A percentile compares a stretch with the other conserved stretches of the same genome.
Conservation (phyloP, 352 stramenopile genomes). For the Hyaloperonospora brassicae region DNA sequence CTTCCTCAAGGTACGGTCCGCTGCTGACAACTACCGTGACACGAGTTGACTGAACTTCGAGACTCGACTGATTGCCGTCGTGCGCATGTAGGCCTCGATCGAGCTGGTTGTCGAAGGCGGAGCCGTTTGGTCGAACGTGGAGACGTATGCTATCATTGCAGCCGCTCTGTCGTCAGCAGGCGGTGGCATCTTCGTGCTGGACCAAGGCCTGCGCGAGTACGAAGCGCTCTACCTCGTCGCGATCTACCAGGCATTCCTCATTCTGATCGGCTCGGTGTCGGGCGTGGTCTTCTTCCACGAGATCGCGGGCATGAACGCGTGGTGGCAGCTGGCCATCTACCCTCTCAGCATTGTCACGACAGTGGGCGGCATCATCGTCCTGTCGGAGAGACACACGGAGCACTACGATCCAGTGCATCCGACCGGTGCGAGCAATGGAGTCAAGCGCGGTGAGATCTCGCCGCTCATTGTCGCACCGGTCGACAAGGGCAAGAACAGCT, state of each 20-base stretch:
- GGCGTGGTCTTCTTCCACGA: conserved; percentile 86
- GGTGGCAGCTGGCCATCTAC: conserved; percentile 75
- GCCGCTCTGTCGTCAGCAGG: conserved; percentile 56
- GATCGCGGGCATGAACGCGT: conserved; percentile 71
- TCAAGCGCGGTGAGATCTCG: conserved; percentile 35
- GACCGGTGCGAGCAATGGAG: conserved; percentile 26
- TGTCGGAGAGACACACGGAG: conserved; percentile 76
- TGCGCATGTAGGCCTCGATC: conserved; percentile 54
- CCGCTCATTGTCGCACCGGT: conserved; percentile 39
- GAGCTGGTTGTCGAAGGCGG: conserved; percentile 73
- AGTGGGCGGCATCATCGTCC: conserved; percentile 65
- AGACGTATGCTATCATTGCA: conserved; percentile 72
- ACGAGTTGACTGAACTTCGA: no score
- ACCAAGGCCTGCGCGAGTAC: conserved; percentile 72
- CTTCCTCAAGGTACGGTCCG: conserved; percentile 74
- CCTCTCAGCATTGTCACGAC: conserved; percentile 72
- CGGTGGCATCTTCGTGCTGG: conserved; percentile 73
- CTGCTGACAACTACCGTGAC: no score
- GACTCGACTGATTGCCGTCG: conserved; percentile 3
- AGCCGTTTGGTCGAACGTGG: conserved; percentile 45
- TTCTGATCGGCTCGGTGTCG: conserved; percentile 77
- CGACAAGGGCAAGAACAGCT: conserved; percentile 14
- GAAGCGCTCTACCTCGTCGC: conserved; percentile 82
- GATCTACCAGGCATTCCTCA: conserved; percentile 81
- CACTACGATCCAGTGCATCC: conserved; percentile 29